These are phyloP conservation scores for Trichoderma pleuroti DNA, from an alignment of 2,329 filamentous ascomycete genomes.

Conservation along the genomic window DNA sequence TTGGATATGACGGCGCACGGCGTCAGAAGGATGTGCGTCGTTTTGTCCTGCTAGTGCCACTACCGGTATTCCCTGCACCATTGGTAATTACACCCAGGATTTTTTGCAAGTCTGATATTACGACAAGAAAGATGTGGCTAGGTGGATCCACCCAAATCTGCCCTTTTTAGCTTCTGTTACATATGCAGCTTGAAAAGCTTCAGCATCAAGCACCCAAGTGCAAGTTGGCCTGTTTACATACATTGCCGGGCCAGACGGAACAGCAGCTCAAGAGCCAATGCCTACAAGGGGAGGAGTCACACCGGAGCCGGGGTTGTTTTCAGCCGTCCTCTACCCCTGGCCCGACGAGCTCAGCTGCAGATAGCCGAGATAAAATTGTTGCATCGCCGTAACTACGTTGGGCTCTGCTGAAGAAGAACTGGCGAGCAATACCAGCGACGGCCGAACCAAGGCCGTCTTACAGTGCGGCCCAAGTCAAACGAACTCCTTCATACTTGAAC, in stretches of 20 bases:
- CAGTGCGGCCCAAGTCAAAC: neutral
- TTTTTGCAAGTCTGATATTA: neutral
- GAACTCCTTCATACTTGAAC: neutral
- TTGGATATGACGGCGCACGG: neutral
- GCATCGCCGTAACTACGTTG: conserved; percentile 11
- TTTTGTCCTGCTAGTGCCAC: conserved; percentile 2
- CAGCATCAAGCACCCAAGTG: neutral
- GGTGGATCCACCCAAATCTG: neutral
- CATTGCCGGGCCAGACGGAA: neutral
- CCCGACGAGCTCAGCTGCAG: conserved; percentile 13
- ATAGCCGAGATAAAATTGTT: conserved; percentile 19
- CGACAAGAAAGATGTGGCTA: neutral
- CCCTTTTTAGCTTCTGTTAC: conserved; percentile 4
- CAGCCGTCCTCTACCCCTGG: conserved; percentile 11
- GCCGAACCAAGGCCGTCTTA: neutral
- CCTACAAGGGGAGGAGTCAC: neutral
- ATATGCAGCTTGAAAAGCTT: conserved; percentile 8
- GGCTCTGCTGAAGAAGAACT: neutral
- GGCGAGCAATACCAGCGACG: neutral
- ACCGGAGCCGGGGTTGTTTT: neutral
- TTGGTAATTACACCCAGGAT: neutral
- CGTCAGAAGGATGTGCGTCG: conserved; percentile 2
- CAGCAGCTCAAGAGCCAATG: neutral
- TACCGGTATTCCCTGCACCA: neutral
- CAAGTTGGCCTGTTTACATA: neutral